Base-by-base conservation (phyloP, 768 basidiomycete species). In the Lactifluus piperatus region DNA sequence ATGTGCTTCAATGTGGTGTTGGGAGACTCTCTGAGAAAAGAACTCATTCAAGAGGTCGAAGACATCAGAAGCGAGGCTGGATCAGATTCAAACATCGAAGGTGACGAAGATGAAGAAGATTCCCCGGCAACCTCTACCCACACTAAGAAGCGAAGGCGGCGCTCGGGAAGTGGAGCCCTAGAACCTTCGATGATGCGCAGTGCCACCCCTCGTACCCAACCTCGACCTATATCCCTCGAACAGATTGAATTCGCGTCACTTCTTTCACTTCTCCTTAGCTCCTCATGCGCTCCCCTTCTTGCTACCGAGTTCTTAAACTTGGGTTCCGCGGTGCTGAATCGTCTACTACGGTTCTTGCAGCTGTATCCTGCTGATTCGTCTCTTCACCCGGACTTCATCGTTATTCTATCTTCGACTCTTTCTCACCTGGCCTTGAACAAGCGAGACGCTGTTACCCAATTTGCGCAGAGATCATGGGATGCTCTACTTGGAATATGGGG, bases 1-100 rank as follows among this genome's bases (percentile, higher is more conserved):
- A 72, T 91, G 41, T 81, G 79, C 39, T 93, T 95, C 74, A 90
- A 91, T 64, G 80, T 85, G 5, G 75, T 94, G 24, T 72, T 97
- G 5, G 83, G 79, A 11, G 85, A 89, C 65, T 67, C 70, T 61
- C 78, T 72, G 54, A 78, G 30, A 69, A 71, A 51, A 67, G 58
- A 29, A 11, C 65, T 74, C 46, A 66, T 70, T n/a, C 74, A 73
- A 48, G 64, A 69, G 22, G 64, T 71, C 9, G 68, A 67, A n/a
- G 65, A 69, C 9, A 67, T 68, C 0, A 66, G 54, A 39, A 56
- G 20, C 22, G 69, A 72, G 52, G 62, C 69, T 30, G 74, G 72
- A 62, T 68, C 70, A 43, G 67, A 67, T 41, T 65, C 68, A 18
- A 67, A 64, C 9, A 66, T 67, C 37, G 71, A 67, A 7, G 70